phyloP scores from a whole-genome alignment of 148 eudicot genomes.

The Amaranthus hypochondriacus region DNA sequence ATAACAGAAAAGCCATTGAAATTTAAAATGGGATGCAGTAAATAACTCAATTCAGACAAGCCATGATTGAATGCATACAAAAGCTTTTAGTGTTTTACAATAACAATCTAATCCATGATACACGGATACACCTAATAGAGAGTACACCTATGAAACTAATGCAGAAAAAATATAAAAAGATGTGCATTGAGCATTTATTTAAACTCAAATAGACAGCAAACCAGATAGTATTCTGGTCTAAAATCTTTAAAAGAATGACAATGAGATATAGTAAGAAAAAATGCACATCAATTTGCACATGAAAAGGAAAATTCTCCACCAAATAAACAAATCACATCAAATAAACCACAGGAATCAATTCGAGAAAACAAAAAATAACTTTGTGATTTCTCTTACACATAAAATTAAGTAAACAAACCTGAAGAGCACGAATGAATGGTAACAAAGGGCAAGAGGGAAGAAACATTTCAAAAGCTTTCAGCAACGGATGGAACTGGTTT shows the following conservation, averaged over 20 bases:
- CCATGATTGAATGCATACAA: neutral
- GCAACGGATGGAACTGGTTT: constrained; percentile 73
- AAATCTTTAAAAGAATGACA: neutral
- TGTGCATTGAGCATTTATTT: neutral
- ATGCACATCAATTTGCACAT: neutral
- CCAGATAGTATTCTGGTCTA: neutral
- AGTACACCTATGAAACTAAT: neutral
- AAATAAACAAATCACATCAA: neutral
- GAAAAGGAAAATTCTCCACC: neutral
- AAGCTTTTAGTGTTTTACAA: neutral
- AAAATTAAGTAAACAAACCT: constrained; percentile 40
- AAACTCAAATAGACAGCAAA: neutral
- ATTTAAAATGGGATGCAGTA: neutral
- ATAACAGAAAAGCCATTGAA: neutral
- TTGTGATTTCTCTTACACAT: neutral
- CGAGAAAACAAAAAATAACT: neutral
- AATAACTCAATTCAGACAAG: neutral
- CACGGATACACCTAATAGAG: neutral
- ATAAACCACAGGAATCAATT: neutral
- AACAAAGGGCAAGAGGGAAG: constrained; percentile 90
- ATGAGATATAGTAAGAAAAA: neutral
- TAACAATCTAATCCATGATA: neutral
- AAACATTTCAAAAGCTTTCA: constrained; percentile 94
- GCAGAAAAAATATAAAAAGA: neutral
- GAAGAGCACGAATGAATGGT: constrained; percentile 94